Conservation (phyloP, 1,139 yeast genomes). For the Hyphopichia khmerensis region DNA sequence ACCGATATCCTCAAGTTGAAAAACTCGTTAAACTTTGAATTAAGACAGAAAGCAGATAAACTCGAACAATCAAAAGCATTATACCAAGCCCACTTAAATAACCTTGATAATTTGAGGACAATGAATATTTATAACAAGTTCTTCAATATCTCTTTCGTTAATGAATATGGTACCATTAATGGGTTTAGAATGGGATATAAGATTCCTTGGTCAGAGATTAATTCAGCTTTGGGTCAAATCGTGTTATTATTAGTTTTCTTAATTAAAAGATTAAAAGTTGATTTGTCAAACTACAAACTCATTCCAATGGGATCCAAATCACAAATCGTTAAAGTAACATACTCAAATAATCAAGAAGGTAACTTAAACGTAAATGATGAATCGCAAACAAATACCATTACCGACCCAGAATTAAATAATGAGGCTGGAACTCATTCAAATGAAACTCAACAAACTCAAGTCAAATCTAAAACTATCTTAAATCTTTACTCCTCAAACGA, state of each 20-base stretch:
- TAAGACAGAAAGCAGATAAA: conserved; percentile 48
- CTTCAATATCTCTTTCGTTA: conserved; percentile 72
- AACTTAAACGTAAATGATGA: conserved; percentile 10
- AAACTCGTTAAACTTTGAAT: conserved; percentile 53
- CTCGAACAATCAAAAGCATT: conserved; percentile 61
- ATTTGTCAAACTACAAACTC: conserved; percentile 58
- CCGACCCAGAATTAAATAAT: background rate
- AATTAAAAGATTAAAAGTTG: conserved; percentile 53
- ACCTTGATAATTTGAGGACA: conserved; percentile 66
- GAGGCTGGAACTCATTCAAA: background rate
- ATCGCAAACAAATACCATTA: background rate
- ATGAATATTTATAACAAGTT: conserved; percentile 81
- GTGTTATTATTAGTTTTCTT: conserved; percentile 69
- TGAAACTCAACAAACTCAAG: background rate
- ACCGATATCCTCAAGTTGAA: conserved; percentile 41
- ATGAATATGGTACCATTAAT: conserved; percentile 84
- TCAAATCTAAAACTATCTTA: conserved; percentile 24
- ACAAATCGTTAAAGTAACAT: conserved; percentile 56
- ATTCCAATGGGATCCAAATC: conserved; percentile 88
- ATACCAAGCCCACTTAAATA: conserved; percentile 59
- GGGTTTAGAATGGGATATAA: conserved; percentile 74
- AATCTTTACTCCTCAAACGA: conserved; percentile 66
- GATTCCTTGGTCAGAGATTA: conserved; percentile 88
- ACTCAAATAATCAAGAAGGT: conserved; percentile 9
- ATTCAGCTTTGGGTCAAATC: conserved; percentile 89